Evolutionary conservation across 1,284 basidiomycete species (phyloP), one percentile per base, ranked within the genome.

Genomic region (Cystobasidium pallidum): DNA sequence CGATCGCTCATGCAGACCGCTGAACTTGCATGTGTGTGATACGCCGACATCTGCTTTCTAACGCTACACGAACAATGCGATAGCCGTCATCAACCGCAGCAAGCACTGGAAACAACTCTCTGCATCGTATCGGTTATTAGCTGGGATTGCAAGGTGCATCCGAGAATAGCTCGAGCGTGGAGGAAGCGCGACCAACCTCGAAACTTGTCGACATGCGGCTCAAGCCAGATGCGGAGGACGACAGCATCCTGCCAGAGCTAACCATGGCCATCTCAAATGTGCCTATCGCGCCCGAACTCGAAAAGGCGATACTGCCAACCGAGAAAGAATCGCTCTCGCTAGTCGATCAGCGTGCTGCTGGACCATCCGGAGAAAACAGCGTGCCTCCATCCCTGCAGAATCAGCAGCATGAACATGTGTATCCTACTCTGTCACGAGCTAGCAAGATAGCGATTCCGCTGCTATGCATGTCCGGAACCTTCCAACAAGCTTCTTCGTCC

Each of bases 381-480:
- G 19, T 19, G 43, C 49, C 17, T 30, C 13, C 62, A 34, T 32
- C 43, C 15, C 13, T 19, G n/a, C 15, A 32, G 17, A 41, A 51
- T 32, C 30, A 41, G 21, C 39, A 43, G 21, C 39, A 43, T 6
- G 39, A 64, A 30, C 43, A 47, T 36, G 32, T 51, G 28, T 61
- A 61, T 61, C 62, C 62, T 30, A 47, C 62, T 7, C 15, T 64
- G 3, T 66, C 55, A n/a, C 39, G 80, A 82, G 91, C 86, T 78
- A 84, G 84, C 77, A 85, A 86, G 80, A 89, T 90, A 61, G 68
- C 64, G 61, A 72, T 58, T 24, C 73, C 59, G 26, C 47, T 52
- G 49, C 51, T 49, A 49, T 67, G 63, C n/a, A 54, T 59, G 71
- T 77, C 72, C 21, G 70, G 65, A 43, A 71, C 59, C 39, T 66